These are phyloP conservation scores for Xanthoconium separans DNA, from an alignment of 1,284 basidiomycete genomes.

Conservation along the genomic window DNA sequence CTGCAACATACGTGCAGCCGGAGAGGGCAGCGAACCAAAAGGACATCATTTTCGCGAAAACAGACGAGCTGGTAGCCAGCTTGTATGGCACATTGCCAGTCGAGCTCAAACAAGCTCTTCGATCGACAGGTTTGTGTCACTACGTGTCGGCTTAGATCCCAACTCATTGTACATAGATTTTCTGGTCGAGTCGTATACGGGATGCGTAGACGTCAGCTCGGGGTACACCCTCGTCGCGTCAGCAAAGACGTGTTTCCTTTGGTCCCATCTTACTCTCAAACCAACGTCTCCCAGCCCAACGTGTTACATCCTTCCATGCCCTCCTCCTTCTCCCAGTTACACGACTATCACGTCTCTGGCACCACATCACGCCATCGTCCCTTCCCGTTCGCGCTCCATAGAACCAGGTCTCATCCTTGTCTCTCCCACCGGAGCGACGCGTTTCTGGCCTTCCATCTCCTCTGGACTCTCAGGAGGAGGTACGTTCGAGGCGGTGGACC, in stretches of 20 bases:
- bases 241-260: slow-evolving; percentile 73
- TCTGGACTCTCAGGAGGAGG: slow-evolving; percentile 80
- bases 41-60: slow-evolving; percentile 66
- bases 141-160: background rate
- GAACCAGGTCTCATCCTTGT: slow-evolving; percentile 78
- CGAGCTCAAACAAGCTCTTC: slow-evolving; percentile 70
- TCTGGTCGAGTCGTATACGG: slow-evolving; percentile 62
- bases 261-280: slow-evolving; percentile 66
- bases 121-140: slow-evolving; percentile 52
- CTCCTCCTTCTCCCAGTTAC: slow-evolving; percentile 34
- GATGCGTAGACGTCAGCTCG: slow-evolving; percentile 66
- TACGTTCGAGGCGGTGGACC: slow-evolving; percentile 50
- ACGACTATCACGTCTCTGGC: slow-evolving; percentile 42
- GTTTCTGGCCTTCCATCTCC: slow-evolving; percentile 80
- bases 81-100: slow-evolving; percentile 70
- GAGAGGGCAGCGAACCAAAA: slow-evolving; percentile 26
- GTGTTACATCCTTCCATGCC: slow-evolving; percentile 80
- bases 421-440: slow-evolving; percentile 60
- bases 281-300: slow-evolving; percentile 49
- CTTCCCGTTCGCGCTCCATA: slow-evolving; percentile 51
- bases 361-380: slow-evolving; percentile 69
- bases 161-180: slow-evolving; percentile 49
- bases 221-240: slow-evolving; percentile 75
- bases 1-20: slow-evolving; percentile 36
- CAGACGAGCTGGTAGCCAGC: slow-evolving; percentile 65